Conservation (phyloP, 257 asterid species). For the Salvia hispanica region DNA sequence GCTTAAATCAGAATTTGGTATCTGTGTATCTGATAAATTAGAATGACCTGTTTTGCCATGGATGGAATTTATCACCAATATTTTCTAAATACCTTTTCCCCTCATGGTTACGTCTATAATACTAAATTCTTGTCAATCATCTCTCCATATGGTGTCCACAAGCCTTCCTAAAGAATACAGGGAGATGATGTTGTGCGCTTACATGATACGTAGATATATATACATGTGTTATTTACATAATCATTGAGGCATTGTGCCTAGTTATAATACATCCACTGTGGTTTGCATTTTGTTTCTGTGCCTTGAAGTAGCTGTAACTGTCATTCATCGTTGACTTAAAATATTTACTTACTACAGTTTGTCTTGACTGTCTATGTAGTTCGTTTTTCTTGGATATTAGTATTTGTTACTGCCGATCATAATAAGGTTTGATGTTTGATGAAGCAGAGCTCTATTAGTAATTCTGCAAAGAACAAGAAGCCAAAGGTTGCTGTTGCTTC, state of each 20-base stretch:
- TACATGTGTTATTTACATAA: no score
- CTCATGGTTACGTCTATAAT: not conserved
- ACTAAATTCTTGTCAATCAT: not conserved
- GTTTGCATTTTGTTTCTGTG: not conserved
- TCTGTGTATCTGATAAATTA: not conserved
- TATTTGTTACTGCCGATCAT: not conserved
- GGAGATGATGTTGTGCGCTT: not conserved
- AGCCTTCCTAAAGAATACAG: not conserved
- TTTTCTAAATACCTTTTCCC: not conserved
- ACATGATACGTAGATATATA: not conserved
- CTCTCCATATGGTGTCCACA: not conserved
- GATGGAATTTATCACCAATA: slow-evolving; percentile 4
- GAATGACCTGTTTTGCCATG: not conserved
- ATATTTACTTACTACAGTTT: no score
- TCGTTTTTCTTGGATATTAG: slow-evolving; percentile 1
- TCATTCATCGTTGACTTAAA: not conserved
- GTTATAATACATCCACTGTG: not conserved
- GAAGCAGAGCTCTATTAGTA: slow-evolving; percentile 50
- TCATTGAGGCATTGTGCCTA: not conserved
- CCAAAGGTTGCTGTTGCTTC: slow-evolving; percentile 73
- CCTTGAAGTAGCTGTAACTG: not conserved
- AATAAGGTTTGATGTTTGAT: slow-evolving; percentile 26
- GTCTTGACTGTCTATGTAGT: slow-evolving; percentile 14
- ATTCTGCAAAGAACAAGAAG: slow-evolving; percentile 71
- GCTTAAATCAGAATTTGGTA: not conserved